Base-by-base conservation (phyloP, 2,329 filamentous ascomycete genomes). In the Cercospora sp. region DNA sequence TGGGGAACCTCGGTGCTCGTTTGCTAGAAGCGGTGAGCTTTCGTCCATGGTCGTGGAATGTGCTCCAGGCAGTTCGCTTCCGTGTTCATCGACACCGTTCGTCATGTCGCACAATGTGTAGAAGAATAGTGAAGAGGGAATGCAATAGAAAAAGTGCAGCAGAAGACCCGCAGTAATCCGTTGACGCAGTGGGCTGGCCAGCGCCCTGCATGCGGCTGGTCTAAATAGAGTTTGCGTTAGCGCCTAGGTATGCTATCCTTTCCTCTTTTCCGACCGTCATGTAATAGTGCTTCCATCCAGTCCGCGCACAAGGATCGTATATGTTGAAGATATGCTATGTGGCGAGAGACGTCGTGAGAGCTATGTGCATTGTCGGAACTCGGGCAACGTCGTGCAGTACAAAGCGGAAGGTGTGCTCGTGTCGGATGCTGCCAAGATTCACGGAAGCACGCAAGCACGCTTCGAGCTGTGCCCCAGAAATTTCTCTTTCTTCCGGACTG, bases 11-110 rank as follows among this genome's bases (percentile, higher is more conserved):
- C 13, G 39, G 26, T 48, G 30, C 16, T 67, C 60, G 33, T 66
- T 64, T 4, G 36, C 31, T 9, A 73, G 61, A 28, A 73, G 63
- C n/a, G 69, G 70, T 33, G 69, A 65, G 16, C 66, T 68, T 48
- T 73, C 71, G 48, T 68, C 65, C 23, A 60, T 31, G 57, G 20
- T 58, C 18, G 20, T 28, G 18, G 13, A 20, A 16, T 28, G 48
- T 31, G 20, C 16, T 42, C n/a, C 20, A 33, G n/a, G 23, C n/a
- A 18, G 26, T 12, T 58, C 48, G 30, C 30, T 20, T 16, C 16
- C 31, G 18, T n/a, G 36, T 42, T 16, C 36, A 16, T 55, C 33
- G 10, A 20, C 57, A 33, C 51, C 16, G 20, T 30, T 30, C 48
- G 55, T 58, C 13, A 30, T 58, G 48, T n/a, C 23, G 48, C 31